Conservation (phyloP, 176 grass and related monocot species). For the Tillandsia leiboldiana region DNA sequence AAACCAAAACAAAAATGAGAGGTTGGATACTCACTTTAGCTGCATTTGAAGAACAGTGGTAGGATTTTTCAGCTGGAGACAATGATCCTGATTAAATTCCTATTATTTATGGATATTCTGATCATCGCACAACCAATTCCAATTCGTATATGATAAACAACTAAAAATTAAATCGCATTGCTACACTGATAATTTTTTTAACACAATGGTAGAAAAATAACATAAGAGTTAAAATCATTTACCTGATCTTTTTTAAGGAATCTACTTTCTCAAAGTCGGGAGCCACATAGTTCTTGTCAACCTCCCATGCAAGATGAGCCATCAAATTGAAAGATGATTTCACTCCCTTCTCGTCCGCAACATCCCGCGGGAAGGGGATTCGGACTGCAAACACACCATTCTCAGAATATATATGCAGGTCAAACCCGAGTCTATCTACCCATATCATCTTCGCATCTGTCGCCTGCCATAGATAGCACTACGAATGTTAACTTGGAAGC, state of each 20-base stretch:
- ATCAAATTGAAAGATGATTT: conserved; percentile 95
- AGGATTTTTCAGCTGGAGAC: too few relatives aligned
- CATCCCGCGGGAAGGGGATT: conserved; percentile 77
- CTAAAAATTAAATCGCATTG: neutral
- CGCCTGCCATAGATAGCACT: conserved; percentile 26
- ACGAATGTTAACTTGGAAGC: too few relatives aligned
- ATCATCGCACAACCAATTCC: too few relatives aligned
- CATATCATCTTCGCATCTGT: conserved; percentile 75
- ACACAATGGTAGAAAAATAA: neutral
- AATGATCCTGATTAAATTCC: too few relatives aligned
- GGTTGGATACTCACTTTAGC: too few relatives aligned
- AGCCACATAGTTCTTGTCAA: conserved; percentile 55
- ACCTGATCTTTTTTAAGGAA: conserved; percentile 66
- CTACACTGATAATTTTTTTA: conserved; percentile 10
- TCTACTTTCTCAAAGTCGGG: conserved; percentile 74
- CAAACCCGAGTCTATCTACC: conserved; percentile 83
- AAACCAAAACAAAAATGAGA: too few relatives aligned
- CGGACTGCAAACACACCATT: conserved; percentile 49
- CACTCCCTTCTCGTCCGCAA: conserved; percentile 68
- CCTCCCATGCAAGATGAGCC: conserved; percentile 94
- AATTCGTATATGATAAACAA: neutral
- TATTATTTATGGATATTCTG: too few relatives aligned
- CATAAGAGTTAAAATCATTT: conserved; percentile 9
- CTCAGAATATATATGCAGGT: conserved; percentile 52
- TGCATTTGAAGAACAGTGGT: too few relatives aligned